Evolutionary conservation across 2,329 filamentous ascomycete genomes (phyloP), one percentile per base, ranked within the genome.

Genomic region (Dactylellina parvicollis): DNA sequence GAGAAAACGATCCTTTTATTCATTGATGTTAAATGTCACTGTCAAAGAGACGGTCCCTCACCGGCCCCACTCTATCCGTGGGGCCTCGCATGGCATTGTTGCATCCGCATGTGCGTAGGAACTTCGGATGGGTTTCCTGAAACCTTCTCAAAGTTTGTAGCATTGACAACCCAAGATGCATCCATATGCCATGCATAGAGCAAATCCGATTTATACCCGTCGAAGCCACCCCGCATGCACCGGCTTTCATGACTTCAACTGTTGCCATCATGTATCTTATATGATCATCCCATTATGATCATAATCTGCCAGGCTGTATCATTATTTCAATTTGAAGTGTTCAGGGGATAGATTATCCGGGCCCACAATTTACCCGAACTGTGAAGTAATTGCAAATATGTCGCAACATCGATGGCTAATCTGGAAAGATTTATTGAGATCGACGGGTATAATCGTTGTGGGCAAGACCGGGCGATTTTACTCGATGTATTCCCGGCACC

Each of bases 11-110:
- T 14, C 12, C 30, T 20, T 5, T 22, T 14, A 14, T 4, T 18
- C 10, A 24, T 1, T 3, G 20, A 18, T n/a, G n/a, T n/a, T n/a
- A n/a, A n/a, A n/a, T n/a, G n/a, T n/a, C n/a, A n/a, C n/a, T n/a
- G n/a, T n/a, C n/a, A n/a, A n/a, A n/a, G n/a, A n/a, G n/a, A n/a
- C n/a, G n/a, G n/a, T n/a, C n/a, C n/a, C n/a, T n/a, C 18, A 28
- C 55, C 64, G 64, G 64, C 46, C 64, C 55, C 47, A 69, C 38
- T n/a, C 59, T 34, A 18, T 60, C 64, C 64, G 62, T 52, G 22
- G 40, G 18, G 44, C 30, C 32, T 16, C 20, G 10, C 26, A 38
- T 47, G 24, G 30, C 34, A 56, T 20, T 3, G 4, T 9, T 44
- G 8, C 4, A 26, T 12, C 8, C 12, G 18, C 7, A 4, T 16